Conservation (phyloP, 129 eudicot species). For the Helichrysum umbraculigerum region DNA sequence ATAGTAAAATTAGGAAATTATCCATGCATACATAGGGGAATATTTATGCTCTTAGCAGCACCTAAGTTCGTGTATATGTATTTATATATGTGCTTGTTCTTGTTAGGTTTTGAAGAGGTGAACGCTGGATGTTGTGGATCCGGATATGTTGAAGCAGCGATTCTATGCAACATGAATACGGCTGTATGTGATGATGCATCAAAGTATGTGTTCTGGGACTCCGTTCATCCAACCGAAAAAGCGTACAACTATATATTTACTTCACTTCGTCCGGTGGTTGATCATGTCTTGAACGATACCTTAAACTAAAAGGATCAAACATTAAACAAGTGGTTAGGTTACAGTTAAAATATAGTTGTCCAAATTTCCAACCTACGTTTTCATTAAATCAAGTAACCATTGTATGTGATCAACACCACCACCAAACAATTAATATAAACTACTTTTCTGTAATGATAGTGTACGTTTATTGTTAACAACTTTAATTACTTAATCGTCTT, state of each 20-base stretch:
- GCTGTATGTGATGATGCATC: slow-evolving; percentile 46
- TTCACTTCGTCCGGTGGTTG: slow-evolving; percentile 37
- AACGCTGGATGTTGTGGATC: slow-evolving; percentile 65
- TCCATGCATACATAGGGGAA: too few species aligned
- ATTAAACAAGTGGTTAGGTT: not conserved
- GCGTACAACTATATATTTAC: slow-evolving; percentile 40
- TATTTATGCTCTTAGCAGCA: not conserved
- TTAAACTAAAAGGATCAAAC: slow-evolving; percentile 4
- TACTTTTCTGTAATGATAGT: not conserved
- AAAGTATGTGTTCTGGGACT: slow-evolving; percentile 59
- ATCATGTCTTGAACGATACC: slow-evolving; percentile 30
- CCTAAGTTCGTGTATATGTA: not conserved
- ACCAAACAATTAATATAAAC: not conserved
- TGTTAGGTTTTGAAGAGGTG: slow-evolving; percentile 56
- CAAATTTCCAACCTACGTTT: not conserved
- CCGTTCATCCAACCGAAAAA: slow-evolving; percentile 55
- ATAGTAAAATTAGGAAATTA: not conserved
- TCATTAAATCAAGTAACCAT: not conserved
- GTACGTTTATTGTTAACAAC: not conserved
- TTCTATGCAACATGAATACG: slow-evolving; percentile 46
- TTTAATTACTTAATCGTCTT: not conserved
- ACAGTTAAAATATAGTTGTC: not conserved
- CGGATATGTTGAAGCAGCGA: slow-evolving; percentile 48
- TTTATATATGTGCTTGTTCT: not conserved
- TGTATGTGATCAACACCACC: not conserved